Percentiles rank a stretch among this genome's conserved stretches.
phyloP scores from a whole-genome alignment of 495 filamentous ascomycete genomes.

The Daldinia caldariorum region DNA sequence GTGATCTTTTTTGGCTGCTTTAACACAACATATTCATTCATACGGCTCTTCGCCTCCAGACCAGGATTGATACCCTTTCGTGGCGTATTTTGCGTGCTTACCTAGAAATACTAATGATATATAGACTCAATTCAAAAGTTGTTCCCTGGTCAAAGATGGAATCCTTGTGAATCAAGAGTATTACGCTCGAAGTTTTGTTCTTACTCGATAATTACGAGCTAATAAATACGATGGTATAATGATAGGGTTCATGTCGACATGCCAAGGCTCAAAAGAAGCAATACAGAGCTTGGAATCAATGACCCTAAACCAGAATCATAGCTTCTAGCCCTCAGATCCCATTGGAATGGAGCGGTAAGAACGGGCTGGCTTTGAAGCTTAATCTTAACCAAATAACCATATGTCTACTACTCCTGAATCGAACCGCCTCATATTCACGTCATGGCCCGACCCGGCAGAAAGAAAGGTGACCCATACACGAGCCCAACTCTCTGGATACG shows the following conservation, averaged over 20 bases:
- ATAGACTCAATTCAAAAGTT: slow-evolving; percentile 41
- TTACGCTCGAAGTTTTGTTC: background rate
- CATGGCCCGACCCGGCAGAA: background rate
- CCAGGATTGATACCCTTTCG: slow-evolving; percentile 40
- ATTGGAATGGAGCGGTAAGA: background rate
- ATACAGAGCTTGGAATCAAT: background rate
- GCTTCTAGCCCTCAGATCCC: background rate
- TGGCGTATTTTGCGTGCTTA: slow-evolving; percentile 34
- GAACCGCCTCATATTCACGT: slow-evolving; percentile 14
- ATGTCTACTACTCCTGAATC: background rate
- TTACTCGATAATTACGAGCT: slow-evolving; percentile 12
- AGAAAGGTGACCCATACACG: background rate
- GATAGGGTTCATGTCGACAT: slow-evolving; percentile 6
- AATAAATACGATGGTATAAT: background rate
- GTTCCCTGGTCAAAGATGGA: slow-evolving; percentile 16
- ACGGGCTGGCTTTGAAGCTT: slow-evolving; percentile 8
- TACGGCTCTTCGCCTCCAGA: slow-evolving; percentile 30
- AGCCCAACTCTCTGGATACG: slow-evolving; percentile 24
- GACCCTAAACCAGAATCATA: slow-evolving; percentile 7
- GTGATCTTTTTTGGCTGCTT: slow-evolving; percentile 21
- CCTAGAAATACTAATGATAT: slow-evolving; percentile 37
- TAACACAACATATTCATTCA: slow-evolving; percentile 17
- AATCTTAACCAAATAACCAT: background rate
- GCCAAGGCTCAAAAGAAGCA: slow-evolving; percentile 6
- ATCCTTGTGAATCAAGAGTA: background rate